Evolutionary conservation across 2,329 filamentous ascomycete genomes (phyloP).

Genomic region (Tolypocladium ophioglossoides): DNA sequence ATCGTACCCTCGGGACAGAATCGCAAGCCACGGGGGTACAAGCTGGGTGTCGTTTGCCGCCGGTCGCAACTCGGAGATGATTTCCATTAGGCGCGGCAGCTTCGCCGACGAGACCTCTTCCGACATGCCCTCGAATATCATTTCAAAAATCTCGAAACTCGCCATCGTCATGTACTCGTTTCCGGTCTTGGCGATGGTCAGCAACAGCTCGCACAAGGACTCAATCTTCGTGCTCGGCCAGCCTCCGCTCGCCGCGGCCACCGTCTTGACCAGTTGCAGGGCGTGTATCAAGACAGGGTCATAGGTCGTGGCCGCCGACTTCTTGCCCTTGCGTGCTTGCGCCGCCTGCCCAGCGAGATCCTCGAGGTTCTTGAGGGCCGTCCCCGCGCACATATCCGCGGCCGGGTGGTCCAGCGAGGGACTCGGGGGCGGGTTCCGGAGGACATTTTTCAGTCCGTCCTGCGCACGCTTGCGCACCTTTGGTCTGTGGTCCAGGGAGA

Average conservation of each 20-base stretch:
- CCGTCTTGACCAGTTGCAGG: slow-evolving; percentile 81
- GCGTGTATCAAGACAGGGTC: slow-evolving; percentile 86
- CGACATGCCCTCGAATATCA: slow-evolving; percentile 87
- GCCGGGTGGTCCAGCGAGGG: slow-evolving; percentile 91
- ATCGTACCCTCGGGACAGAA: slow-evolving; percentile 88
- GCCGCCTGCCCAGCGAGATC: slow-evolving; percentile 57
- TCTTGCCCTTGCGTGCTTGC: slow-evolving; percentile 50
- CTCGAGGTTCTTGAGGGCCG: slow-evolving; percentile 68
- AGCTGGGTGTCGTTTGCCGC: slow-evolving; percentile 90
- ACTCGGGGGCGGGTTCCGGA: slow-evolving; percentile 78
- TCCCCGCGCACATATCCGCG: slow-evolving; percentile 92
- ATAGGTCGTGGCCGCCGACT: slow-evolving; percentile 51
- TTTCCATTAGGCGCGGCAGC: slow-evolving; percentile 77
- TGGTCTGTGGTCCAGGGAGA: slow-evolving; percentile 78
- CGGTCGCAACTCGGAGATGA: slow-evolving; percentile 84
- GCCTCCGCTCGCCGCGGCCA: slow-evolving; percentile 77
- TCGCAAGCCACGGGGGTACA: slow-evolving; percentile 91
- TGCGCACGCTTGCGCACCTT: slow-evolving; percentile 92
- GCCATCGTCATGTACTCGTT: slow-evolving; percentile 96
- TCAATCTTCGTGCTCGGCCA: slow-evolving; percentile 98
- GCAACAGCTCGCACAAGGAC: slow-evolving; percentile 74
- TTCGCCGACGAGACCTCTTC: slow-evolving; percentile 83
- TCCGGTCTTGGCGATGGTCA: slow-evolving; percentile 79
- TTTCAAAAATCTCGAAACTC: slow-evolving; percentile 93
- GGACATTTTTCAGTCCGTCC: slow-evolving; percentile 73